phyloP scores from a whole-genome alignment of 2,329 filamentous ascomycete genomes.

The Emmonsiellopsis sp. region DNA sequence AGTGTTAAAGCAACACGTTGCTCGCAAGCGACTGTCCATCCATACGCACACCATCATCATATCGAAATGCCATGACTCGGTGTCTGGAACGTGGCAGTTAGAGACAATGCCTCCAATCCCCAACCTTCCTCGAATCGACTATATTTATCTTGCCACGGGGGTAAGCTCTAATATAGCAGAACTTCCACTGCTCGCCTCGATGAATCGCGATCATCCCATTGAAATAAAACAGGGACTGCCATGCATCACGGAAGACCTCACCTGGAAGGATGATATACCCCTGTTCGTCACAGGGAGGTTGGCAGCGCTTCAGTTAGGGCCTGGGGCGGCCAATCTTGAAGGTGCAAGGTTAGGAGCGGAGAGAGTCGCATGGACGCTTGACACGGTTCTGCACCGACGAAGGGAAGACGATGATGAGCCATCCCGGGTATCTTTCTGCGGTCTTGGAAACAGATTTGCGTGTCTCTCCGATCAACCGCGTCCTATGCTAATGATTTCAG shows the following conservation, averaged over 20 bases:
- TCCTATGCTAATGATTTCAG: neutral
- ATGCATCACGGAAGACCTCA: constrained; percentile 65
- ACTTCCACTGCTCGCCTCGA: constrained; percentile 52
- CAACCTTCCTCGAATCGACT: constrained; percentile 47
- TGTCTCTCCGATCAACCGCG: constrained; percentile 12
- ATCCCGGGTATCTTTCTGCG: constrained; percentile 29
- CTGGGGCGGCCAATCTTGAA: constrained; percentile 64
- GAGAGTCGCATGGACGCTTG: constrained; percentile 61
- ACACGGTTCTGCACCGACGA: constrained; percentile 43
- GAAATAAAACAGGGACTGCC: constrained; percentile 57
- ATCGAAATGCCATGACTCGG: constrained; percentile 42
- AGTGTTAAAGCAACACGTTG: constrained; percentile 53
- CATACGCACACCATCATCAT: constrained; percentile 50
- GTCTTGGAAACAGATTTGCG: constrained; percentile 32
- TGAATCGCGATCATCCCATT: constrained; percentile 54
- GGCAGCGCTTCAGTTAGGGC: constrained; percentile 59
- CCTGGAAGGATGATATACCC: constrained; percentile 65
- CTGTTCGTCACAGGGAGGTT: constrained; percentile 62
- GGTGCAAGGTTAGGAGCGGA: constrained; percentile 66
- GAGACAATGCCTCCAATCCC: constrained; percentile 45
- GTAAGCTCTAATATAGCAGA: constrained; percentile 54
- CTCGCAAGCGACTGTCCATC: constrained; percentile 45
- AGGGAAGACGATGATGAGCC: constrained; percentile 14
- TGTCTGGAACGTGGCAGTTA: constrained; percentile 42
- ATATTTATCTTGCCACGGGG: constrained; percentile 69